phyloP scores from a whole-genome alignment of 768 basidiomycete species.

The Exidia glandulosa region DNA sequence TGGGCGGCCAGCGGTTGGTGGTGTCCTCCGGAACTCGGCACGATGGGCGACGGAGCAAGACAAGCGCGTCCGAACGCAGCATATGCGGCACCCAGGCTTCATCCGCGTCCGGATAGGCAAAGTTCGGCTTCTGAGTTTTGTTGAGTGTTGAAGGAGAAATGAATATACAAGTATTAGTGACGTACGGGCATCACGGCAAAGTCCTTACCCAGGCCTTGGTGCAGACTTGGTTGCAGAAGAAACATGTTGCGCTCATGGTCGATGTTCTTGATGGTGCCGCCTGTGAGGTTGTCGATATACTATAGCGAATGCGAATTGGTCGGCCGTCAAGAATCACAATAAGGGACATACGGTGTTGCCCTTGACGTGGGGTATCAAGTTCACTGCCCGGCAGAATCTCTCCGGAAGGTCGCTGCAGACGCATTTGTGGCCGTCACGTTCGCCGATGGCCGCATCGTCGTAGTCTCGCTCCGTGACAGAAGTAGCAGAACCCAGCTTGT shows the following conservation, averaged over 20 bases:
- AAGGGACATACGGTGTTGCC: neutral
- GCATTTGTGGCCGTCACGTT: neutral
- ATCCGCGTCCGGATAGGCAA: neutral
- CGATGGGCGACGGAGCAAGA: neutral
- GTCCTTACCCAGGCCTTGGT: no score
- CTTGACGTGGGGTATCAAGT: neutral
- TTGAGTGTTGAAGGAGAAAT: no score
- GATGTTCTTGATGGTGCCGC: no score
- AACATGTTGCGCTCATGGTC: no score
- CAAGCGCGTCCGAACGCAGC: neutral
- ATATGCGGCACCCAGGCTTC: neutral
- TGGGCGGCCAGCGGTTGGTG: neutral
- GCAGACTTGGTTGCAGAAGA: no score
- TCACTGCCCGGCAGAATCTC: neutral
- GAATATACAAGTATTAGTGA: no score
- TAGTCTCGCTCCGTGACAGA: neutral
- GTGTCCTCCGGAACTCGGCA: neutral
- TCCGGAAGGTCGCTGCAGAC: neutral
- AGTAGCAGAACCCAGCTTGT: neutral
- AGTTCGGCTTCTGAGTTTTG: neutral
- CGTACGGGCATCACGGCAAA: no score
- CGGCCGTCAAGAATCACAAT: no score
- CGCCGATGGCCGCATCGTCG: neutral
- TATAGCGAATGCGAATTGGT: no score
- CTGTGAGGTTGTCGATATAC: no score